A percentile compares a stretch with the other conserved stretches of the same genome.
phyloP scores from a whole-genome alignment of 2,329 filamentous ascomycete genomes.

The Stagonosporopsis rhizophila region DNA sequence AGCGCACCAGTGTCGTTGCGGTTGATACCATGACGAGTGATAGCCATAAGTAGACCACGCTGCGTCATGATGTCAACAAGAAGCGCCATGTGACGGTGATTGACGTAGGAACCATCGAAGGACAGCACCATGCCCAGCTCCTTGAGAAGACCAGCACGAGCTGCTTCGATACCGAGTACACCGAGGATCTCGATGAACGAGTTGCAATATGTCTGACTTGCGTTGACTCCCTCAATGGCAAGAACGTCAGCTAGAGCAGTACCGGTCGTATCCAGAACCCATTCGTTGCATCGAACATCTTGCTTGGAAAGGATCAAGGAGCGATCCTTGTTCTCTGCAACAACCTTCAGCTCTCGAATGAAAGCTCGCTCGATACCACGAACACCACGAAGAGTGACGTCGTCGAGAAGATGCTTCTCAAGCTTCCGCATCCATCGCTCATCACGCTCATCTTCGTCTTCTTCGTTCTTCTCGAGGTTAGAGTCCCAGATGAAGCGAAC shows the following conservation, averaged over 20 bases:
- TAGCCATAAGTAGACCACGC: slow-evolving; percentile 89
- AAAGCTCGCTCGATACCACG: slow-evolving; percentile 89
- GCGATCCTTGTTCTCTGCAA: slow-evolving; percentile 72
- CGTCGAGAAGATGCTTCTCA: slow-evolving; percentile 89
- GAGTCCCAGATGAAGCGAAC: slow-evolving; percentile 76
- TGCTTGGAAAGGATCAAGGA: slow-evolving; percentile 76
- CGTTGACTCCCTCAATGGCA: slow-evolving; percentile 85
- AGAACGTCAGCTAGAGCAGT: slow-evolving; percentile 86
- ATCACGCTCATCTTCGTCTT: slow-evolving; percentile 79
- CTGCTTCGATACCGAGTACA: slow-evolving; percentile 95
- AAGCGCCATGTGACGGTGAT: slow-evolving; percentile 94
- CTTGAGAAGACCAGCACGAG: slow-evolving; percentile 82
- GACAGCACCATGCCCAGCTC: slow-evolving; percentile 93
- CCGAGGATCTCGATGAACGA: slow-evolving; percentile 94
- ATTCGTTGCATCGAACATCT: slow-evolving; percentile 81
- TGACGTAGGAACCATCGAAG: slow-evolving; percentile 99
- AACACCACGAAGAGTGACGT: slow-evolving; percentile 89
- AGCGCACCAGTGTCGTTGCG: slow-evolving; percentile 95
- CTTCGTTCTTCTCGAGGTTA: slow-evolving; percentile 69
- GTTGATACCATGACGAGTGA: slow-evolving; percentile 98
- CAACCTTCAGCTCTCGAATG: slow-evolving; percentile 65
- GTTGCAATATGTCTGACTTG: slow-evolving; percentile 88
- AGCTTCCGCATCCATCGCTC: slow-evolving; percentile 81
- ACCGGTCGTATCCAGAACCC: slow-evolving; percentile 94
- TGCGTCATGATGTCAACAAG: slow-evolving; percentile 98